Conservation (phyloP, 2,329 filamentous ascomycete species). For the Cytospora leucostoma region DNA sequence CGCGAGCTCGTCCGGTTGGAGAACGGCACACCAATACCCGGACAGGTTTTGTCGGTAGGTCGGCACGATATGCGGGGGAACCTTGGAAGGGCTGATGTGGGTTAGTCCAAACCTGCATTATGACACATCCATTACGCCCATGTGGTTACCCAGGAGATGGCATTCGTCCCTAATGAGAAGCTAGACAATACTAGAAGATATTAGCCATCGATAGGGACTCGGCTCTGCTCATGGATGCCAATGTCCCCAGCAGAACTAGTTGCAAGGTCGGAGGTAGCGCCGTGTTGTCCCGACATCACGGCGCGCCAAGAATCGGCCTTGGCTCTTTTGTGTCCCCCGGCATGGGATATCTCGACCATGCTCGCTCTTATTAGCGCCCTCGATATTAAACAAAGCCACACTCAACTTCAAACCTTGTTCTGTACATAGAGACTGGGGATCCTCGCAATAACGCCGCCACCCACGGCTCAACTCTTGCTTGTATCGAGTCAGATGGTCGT, state of each 20-base stretch:
- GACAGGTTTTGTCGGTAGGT: background rate
- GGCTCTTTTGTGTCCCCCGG: too few relatives aligned
- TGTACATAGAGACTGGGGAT: too few relatives aligned
- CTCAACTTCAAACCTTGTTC: too few relatives aligned
- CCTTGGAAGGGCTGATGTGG: background rate
- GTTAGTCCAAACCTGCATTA: background rate
- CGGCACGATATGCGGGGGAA: background rate
- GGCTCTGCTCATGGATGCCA: background rate
- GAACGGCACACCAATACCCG: background rate
- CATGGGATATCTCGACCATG: too few relatives aligned
- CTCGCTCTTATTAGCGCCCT: too few relatives aligned
- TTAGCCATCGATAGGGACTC: background rate
- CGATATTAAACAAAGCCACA: too few relatives aligned
- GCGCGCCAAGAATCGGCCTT: too few relatives aligned
- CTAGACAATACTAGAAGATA: background rate
- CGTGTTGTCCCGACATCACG: too few relatives aligned
- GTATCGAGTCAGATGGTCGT: too few relatives aligned
- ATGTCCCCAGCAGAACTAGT: too few relatives aligned
- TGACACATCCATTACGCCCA: background rate
- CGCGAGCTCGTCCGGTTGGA: slow-evolving; percentile 21
- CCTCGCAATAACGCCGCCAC: background rate
- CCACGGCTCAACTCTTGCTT: background rate
- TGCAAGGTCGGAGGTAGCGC: too few relatives aligned
- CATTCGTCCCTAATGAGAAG: background rate
- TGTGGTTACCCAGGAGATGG: background rate